Evolutionary conservation across 176 grass and related monocot genomes (phyloP), one percentile per base, ranked within the genome.

Genomic region (Luzula sylvatica): DNA sequence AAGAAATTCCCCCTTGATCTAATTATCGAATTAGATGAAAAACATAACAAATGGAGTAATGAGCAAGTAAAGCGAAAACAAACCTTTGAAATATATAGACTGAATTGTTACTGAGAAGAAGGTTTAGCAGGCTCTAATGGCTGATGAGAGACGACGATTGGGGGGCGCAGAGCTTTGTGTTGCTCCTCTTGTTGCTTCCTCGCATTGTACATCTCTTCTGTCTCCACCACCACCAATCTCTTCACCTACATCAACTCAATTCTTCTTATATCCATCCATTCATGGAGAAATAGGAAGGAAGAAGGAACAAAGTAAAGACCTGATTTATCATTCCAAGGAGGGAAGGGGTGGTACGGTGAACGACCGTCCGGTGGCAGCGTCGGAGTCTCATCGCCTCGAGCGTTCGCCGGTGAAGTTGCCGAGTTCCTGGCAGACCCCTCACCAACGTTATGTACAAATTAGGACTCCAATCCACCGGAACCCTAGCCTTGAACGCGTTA

Each of bases 361-460:
- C 72, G 20, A 95, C 89, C 52, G 83, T 95, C 45, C 80, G 80
- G 73, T 95, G 50, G 80, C 80, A 95, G 38, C 80, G 70, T 56
- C 89, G 89, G 77, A 95, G 89, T 41, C 89, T 76, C 89, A 95
- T 95, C 61, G 89, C 89, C 62, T 88, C 89, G 6, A 95, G 83
- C 42, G 89, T 95, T 55, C 83, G 89, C 56, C 89, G 83, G 79
- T 95, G 89, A 61, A 88, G 89, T 41, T 61, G 77, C 4, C 83
- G 83, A 26, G 89, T 95, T 4, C 89, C 89, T 0, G 83, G 89
- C 11, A 88, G 70, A 2, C 83, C 83, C n/a, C 89, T 76, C 51
- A 95, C 89, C 42, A 95, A 73, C 61, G 89, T 95, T 62, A 95
- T 84, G 80, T 85, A 95, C 11, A 95, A 70, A 38, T 53, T 50